Evolutionary conservation across 495 filamentous ascomycete species (phyloP), one percentile per base, ranked within the genome.

Genomic region (Neurospora intermedia): DNA sequence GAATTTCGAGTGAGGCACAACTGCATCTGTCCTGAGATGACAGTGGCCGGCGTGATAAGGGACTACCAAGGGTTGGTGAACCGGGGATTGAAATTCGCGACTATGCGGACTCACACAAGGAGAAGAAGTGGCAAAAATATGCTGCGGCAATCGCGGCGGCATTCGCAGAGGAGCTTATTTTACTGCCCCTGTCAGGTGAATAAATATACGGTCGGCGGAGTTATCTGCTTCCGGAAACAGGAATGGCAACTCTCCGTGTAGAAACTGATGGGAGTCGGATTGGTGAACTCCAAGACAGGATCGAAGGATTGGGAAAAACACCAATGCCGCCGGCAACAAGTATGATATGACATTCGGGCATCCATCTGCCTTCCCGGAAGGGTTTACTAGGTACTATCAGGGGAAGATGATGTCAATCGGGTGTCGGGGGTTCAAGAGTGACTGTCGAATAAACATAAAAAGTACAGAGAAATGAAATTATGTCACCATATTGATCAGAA

Each of bases 401-500:
- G 16, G 43, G 15, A 18, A 43, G 43, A 43, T 0, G 16, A 18
- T 43, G 0, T 43, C 16, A 43, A 2, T 31, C 27, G 27, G 27
- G 43, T 43, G 6, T 43, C 43, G 8, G 6, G 43, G 43, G 43
- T 43, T 6, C 0, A 43, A 43, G 15, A 43, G 43, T 43, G 16
- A 40, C 27, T 31, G 27, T 31, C 27, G 27, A 31, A 31, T 31
- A 31, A 31, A 31, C 27, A 31, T 31, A 31, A 31, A 31, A 31
- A 31, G 27, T 31, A 2, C 27, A 31, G 27, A 31, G 3, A 31
- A 31, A 31, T 31, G 27, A 31, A 31, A 31, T 2, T 2, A 2
- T 31, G 81, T 83, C 69, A 40, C 70, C 42, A 77, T 80, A 72
- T 81, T 78, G 39, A 83, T 76, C 6, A 83, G 79, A 27, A 83